Conservation (phyloP, 2,329 filamentous ascomycete species). For the Arthrinium puccinioides region DNA sequence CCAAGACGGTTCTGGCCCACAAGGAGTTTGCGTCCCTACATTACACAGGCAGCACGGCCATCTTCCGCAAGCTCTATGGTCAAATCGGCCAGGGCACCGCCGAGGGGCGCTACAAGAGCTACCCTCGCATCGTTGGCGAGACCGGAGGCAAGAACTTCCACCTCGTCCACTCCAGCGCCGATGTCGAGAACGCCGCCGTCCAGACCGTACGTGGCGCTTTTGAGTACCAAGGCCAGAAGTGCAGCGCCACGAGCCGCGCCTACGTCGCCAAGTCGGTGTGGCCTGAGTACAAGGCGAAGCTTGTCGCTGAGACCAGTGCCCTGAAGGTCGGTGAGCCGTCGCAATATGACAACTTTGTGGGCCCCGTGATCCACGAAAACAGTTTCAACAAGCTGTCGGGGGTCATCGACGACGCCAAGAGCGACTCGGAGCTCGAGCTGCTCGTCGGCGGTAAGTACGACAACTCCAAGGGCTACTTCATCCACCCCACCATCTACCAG, state of each 20-base stretch:
- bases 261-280: slow-evolving; percentile 74
- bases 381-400: slow-evolving; percentile 74
- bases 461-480: slow-evolving; percentile 71
- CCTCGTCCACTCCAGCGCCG: slow-evolving; percentile 68
- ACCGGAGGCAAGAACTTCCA: slow-evolving; percentile 95
- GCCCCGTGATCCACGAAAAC: slow-evolving; percentile 75
- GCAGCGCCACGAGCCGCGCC: slow-evolving; percentile 72
- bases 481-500: slow-evolving; percentile 76
- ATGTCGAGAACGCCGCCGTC: slow-evolving; percentile 69
- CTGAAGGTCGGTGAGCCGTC: slow-evolving; percentile 64
- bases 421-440: slow-evolving; percentile 64
- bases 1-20: slow-evolving; percentile 68
- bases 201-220: slow-evolving; percentile 84
- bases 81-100: slow-evolving; percentile 77
- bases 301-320: slow-evolving; percentile 61
- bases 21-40: slow-evolving; percentile 83
- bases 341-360: slow-evolving; percentile 73
- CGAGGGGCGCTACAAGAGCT: slow-evolving; percentile 73
- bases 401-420: slow-evolving; percentile 74
- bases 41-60: slow-evolving; percentile 87
- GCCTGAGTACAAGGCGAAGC: slow-evolving; percentile 60
- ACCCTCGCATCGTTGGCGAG: slow-evolving; percentile 84
- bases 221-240: slow-evolving; percentile 89
- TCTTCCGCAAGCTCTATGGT: slow-evolving; percentile 85
- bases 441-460: slow-evolving; percentile 73